phyloP scores from a whole-genome alignment of 805 yeast species.

The Wickerhamomyces chambardii region DNA sequence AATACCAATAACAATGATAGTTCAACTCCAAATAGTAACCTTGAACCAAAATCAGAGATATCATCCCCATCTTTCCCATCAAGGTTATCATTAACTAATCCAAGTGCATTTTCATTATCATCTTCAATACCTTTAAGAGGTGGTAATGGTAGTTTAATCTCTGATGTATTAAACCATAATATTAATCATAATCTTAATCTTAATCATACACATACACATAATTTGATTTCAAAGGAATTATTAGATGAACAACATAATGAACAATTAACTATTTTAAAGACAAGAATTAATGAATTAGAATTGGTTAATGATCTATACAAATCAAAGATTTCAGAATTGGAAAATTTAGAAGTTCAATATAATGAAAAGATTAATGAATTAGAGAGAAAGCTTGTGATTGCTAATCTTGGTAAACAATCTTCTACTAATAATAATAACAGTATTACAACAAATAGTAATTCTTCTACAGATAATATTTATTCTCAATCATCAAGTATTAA shows the following conservation, averaged over 20 bases:
- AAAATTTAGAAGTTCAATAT: slow-evolving; percentile 19
- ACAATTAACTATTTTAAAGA: slow-evolving; percentile 40
- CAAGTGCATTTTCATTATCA: slow-evolving; percentile 15
- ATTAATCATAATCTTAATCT: no score
- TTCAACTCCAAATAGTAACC: slow-evolving; percentile 1
- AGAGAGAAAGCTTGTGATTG: background rate
- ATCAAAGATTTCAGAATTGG: slow-evolving; percentile 76
- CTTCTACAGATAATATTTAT: background rate
- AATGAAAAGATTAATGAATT: slow-evolving; percentile 5
- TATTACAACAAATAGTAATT: no score
- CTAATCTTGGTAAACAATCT: background rate
- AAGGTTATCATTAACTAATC: slow-evolving; percentile 22
- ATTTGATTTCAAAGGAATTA: no score
- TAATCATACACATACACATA: no score
- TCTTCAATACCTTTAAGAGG: slow-evolving; percentile 1
- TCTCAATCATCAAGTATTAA: no score
- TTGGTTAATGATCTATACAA: slow-evolving; percentile 83
- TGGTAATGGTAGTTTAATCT: slow-evolving; percentile 8
- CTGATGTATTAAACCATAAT: no score
- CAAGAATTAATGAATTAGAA: slow-evolving; percentile 82
- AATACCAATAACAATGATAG: background rate
- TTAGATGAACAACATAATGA: no score
- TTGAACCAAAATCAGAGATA: slow-evolving; percentile 9
- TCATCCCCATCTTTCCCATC: slow-evolving; percentile 40
- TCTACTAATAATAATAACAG: no score